These are phyloP conservation scores for Clohesyomyces aquaticus DNA, from an alignment of 495 filamentous ascomycete species.

Conservation along the genomic window DNA sequence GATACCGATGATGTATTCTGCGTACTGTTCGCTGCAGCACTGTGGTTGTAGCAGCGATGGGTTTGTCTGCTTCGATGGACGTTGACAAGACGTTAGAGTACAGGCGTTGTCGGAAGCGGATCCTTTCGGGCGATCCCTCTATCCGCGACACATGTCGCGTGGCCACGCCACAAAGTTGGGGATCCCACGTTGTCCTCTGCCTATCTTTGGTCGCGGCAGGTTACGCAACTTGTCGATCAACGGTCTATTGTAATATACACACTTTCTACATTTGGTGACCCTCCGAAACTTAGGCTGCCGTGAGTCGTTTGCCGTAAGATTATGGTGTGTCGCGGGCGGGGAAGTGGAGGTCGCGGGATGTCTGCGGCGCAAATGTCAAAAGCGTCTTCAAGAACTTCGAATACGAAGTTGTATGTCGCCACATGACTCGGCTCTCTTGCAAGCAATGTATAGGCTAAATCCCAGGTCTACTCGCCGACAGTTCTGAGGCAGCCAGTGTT, in stretches of 20 bases:
- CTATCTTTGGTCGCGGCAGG: not conserved
- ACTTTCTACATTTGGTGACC: not conserved
- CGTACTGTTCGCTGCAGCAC: not conserved
- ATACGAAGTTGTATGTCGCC: not conserved
- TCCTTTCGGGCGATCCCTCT: not conserved
- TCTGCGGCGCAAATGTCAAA: not conserved
- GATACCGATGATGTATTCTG: too few species aligned
- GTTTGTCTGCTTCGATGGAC: too few species aligned
- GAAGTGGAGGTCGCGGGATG: not conserved
- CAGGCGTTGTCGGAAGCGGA: not conserved
- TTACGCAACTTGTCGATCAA: not conserved
- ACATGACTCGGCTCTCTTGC: slow-evolving; percentile 6
- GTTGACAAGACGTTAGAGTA: not conserved
- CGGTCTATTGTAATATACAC: not conserved
- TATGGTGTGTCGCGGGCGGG: not conserved
- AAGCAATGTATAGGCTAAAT: slow-evolving; percentile 3
- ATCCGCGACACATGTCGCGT: slow-evolving; percentile 1
- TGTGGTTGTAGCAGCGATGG: not conserved
- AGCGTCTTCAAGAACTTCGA: not conserved
- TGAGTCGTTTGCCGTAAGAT: not conserved
- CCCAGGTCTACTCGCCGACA: not conserved
- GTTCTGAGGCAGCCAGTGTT: not conserved
- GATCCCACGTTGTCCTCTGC: slow-evolving; percentile 1
- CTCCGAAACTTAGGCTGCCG: not conserved
- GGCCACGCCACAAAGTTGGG: slow-evolving; percentile 7